Conservation (phyloP, 164 flowering plant genomes). For the Dillenia turbinata region DNA sequence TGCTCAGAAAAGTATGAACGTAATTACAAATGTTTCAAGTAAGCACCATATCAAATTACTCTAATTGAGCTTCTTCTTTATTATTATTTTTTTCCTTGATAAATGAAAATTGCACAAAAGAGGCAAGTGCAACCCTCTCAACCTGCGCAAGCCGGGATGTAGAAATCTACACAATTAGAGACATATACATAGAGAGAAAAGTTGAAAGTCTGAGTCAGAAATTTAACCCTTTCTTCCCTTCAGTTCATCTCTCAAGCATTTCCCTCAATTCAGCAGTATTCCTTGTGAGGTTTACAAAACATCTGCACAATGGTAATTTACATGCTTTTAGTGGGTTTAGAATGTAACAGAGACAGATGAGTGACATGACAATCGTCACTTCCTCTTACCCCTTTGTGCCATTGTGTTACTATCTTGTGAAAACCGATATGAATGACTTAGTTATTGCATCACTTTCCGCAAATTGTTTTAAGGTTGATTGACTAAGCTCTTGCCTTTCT, state of each 20-base stretch:
- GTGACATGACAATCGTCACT: background rate
- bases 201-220: no score
- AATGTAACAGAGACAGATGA: background rate
- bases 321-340: background rate
- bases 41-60: conserved; percentile 16
- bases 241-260: no score
- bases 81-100: background rate
- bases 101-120: background rate
- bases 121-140: background rate
- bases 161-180: no score
- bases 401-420: background rate
- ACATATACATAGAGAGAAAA: no score
- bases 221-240: no score
- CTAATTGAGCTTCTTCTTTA: background rate
- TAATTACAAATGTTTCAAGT: conserved; percentile 87
- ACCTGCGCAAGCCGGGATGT: background rate
- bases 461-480: background rate
- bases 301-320: no score
- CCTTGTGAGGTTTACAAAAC: no score
- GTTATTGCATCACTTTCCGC: background rate
- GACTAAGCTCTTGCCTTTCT: background rate
- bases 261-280: no score
- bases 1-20: conserved; percentile 74
- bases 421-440: no score
- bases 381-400: background rate